These are phyloP conservation scores for Raffaelea arxii DNA, from an alignment of 2,329 filamentous ascomycete genomes.

Conservation along the genomic window DNA sequence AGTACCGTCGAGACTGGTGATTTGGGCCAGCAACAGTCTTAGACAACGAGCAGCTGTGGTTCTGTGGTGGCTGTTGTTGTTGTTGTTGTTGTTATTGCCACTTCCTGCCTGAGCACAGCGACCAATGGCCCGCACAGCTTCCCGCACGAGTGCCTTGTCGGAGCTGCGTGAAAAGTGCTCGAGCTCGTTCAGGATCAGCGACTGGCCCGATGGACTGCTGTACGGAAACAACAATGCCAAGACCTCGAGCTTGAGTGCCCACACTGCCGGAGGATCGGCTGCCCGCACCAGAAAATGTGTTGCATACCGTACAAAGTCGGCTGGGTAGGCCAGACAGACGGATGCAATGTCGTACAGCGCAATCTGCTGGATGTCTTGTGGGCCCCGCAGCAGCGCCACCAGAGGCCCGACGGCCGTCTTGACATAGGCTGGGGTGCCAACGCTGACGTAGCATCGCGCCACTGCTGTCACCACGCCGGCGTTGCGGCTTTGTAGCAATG, in stretches of 20 bases:
- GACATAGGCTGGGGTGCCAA: conserved; percentile 72
- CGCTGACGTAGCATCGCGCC: conserved; percentile 71
- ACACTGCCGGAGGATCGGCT: conserved; percentile 70
- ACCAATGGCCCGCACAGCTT: conserved; percentile 87
- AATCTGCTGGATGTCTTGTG: conserved; percentile 80
- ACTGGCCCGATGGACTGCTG: conserved; percentile 64
- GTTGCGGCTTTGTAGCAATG: conserved; percentile 87
- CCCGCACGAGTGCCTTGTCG: conserved; percentile 70
- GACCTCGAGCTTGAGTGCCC: conserved; percentile 86
- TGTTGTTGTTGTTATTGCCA: conserved; percentile 38
- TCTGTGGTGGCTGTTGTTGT: conserved; percentile 9
- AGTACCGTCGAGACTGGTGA: conserved; percentile 77
- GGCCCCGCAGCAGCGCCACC: conserved; percentile 72
- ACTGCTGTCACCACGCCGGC: conserved; percentile 87
- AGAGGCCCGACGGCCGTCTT: conserved; percentile 70
- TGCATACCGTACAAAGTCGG: conserved; percentile 77
- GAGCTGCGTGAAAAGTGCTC: conserved; percentile 78
- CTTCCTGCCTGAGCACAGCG: conserved; percentile 81
- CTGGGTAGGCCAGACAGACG: conserved; percentile 68
- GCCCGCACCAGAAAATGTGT: conserved; percentile 82
- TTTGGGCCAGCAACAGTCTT: conserved; percentile 72
- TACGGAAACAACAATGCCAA: conserved; percentile 86
- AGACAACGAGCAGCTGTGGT: conserved; percentile 69
- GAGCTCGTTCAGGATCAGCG: conserved; percentile 81
- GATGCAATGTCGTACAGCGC: conserved; percentile 91